These are phyloP conservation scores for Trichoderma citrinoviride DNA, from an alignment of 2,329 filamentous ascomycete genomes.

Conservation along the genomic window DNA sequence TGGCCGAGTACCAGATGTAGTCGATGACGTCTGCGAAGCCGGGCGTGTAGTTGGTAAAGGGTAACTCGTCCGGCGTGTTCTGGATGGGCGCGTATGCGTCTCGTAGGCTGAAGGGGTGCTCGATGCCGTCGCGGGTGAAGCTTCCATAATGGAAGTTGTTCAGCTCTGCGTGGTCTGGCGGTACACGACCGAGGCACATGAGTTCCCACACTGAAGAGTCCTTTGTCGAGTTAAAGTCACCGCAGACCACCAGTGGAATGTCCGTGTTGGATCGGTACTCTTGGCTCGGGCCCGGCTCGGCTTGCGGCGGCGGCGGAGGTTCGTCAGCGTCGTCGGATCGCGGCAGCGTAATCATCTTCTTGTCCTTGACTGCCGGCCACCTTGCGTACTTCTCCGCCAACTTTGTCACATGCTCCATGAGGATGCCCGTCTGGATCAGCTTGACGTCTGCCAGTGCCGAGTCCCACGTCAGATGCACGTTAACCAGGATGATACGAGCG, in stretches of 20 bases:
- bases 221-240: constrained; percentile 90
- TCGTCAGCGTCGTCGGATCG: constrained; percentile 41
- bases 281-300: constrained; percentile 74
- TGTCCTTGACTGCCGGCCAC: constrained; percentile 77
- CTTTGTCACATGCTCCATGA: constrained; percentile 89
- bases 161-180: constrained; percentile 77
- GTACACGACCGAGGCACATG: constrained; percentile 74
- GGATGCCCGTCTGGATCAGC: constrained; percentile 88
- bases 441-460: constrained; percentile 90
- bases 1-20: constrained; percentile 97
- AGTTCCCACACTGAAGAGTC: constrained; percentile 91
- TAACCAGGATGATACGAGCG: constrained; percentile 87
- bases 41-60: constrained; percentile 96
- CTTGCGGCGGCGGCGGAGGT: constrained; percentile 49
- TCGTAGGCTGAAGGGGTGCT: constrained; percentile 90
- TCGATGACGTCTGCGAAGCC: constrained; percentile 91
- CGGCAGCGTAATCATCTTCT: constrained; percentile 57
- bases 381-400: constrained; percentile 81
- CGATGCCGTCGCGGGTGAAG: constrained; percentile 88
- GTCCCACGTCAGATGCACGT: constrained; percentile 95
- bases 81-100: constrained; percentile 83
- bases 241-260: constrained; percentile 87
- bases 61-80: constrained; percentile 77
- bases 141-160: constrained; percentile 82
- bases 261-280: constrained; percentile 84